Evolutionary conservation across 192 early-diverging fungal species (phyloP), one percentile per base, ranked within the genome.

Genomic region (Mortierella alpina): DNA sequence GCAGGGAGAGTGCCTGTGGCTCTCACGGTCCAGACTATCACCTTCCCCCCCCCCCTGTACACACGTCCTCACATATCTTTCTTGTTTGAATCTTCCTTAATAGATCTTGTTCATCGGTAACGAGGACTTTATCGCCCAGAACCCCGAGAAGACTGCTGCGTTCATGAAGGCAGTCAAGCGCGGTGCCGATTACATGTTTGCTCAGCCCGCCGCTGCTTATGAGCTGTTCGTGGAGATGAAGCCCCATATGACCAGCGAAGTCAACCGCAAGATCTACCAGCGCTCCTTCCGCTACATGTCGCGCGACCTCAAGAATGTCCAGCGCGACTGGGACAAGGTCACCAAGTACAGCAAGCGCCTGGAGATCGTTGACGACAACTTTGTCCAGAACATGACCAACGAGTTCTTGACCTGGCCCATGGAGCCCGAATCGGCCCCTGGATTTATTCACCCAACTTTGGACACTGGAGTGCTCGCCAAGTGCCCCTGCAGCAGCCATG

Each of bases 251-350:
- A 73, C 75, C 52, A 70, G 62, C 50, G 72, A 71, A 8, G 63
- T 89, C 49, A 86, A 91, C 75, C 83, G 85, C 63, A 87, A 88
- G 70, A 91, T 91, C 73, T 91, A 82, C 69, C 84, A 90, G 50
- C 80, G 90, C 18, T 88, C 86, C 6, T 84, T 90, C 75, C 82
- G 83, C 22, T 91, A 90, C 84, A 89, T 91, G 76, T 91, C 90
- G 15, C 68, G 64, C 31, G 83, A 86, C 48, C 39, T 86, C 52
- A 82, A 88, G 83, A 90, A 90, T 65, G 88, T 91, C 7, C 84
- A 85, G 52, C 85, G 90, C 18, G 89, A 90, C 66, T 91, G 90
- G 90, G 84, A 84, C 71, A 91, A 91, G 74, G 90, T 91, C 11
- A 89, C 89, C 62, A 84, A 83, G 47, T 90, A 89, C 66, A 82